These are phyloP conservation scores for Phytopythium boreale DNA, from an alignment of 352 stramenopile genomes.

Conservation along the genomic window DNA sequence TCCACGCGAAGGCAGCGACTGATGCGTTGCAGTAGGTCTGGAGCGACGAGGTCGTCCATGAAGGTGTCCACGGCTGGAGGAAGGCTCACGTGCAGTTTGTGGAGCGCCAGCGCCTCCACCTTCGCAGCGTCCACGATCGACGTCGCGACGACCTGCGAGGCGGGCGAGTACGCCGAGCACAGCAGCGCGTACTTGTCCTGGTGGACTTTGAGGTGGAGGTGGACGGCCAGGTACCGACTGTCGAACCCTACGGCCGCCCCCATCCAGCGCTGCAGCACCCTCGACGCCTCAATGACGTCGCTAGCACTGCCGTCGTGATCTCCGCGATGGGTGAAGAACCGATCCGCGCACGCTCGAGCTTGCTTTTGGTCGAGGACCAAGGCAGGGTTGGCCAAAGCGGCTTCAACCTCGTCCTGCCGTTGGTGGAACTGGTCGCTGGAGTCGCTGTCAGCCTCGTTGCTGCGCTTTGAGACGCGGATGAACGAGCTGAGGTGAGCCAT, in stretches of 20 bases:
- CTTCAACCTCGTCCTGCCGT: conserved; percentile 10
- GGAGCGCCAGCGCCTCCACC: neutral
- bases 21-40: neutral
- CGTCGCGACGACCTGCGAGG: conserved; percentile 12
- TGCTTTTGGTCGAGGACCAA: conserved; percentile 16
- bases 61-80: neutral
- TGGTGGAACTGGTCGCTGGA: neutral
- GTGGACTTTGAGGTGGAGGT: conserved; percentile 11
- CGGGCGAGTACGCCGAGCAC: conserved; percentile 27
- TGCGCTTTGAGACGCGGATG: conserved; percentile 16
- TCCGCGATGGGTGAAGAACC: neutral
- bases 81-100: neutral
- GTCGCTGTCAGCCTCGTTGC: conserved; percentile 8
- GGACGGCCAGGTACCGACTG: conserved; percentile 14
- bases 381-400: conserved; percentile 8
- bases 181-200: conserved; percentile 9
- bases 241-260: conserved; percentile 6
- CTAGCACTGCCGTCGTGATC: neutral
- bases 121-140: neutral
- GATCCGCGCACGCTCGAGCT: conserved; percentile 10
- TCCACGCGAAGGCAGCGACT: neutral
- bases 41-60: neutral
- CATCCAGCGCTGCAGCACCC: conserved; percentile 10
- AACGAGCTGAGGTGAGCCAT: conserved; percentile 45
- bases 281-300: neutral